A percentile compares a stretch with the other conserved stretches of the same genome.
Conservation (phyloP, 2,329 filamentous ascomycete genomes). For the Verticillium longisporum region DNA sequence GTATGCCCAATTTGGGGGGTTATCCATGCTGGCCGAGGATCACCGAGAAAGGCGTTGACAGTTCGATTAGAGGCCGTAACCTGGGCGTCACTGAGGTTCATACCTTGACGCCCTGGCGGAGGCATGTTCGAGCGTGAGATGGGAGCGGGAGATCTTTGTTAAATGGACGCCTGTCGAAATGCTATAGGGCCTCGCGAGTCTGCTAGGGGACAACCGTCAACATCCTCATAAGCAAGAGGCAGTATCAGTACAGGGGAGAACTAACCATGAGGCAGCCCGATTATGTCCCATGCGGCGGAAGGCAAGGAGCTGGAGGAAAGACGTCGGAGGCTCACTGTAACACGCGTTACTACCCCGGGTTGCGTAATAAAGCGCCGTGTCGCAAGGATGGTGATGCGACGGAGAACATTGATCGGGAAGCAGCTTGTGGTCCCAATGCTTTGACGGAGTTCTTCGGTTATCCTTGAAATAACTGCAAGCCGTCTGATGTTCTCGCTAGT, state of each 20-base stretch:
- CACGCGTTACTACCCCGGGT: too few relatives aligned
- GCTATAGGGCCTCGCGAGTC: background rate
- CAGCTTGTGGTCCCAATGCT: too few relatives aligned
- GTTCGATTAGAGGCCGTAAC: conserved; percentile 34
- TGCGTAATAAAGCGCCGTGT: too few relatives aligned
- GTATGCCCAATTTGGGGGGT: background rate
- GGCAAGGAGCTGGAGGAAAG: background rate
- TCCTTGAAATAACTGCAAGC: background rate
- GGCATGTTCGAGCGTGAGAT: conserved; percentile 1
- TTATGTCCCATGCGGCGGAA: background rate
- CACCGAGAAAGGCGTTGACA: conserved; percentile 28
- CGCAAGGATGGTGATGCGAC: too few relatives aligned
- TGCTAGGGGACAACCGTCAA: background rate
- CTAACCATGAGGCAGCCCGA: background rate
- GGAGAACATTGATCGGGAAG: too few relatives aligned
- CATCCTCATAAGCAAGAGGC: background rate
- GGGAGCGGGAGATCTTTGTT: background rate
- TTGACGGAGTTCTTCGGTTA: too few relatives aligned
- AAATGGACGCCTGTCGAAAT: background rate
- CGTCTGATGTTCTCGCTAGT: background rate
- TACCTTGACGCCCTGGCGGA: conserved; percentile 5
- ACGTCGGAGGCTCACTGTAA: background rate
- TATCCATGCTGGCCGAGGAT: background rate
- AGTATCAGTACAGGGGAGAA: background rate
- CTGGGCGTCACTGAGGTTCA: conserved; percentile 12